Evolutionary conservation across 2,329 filamentous ascomycete species (phyloP).

Genomic region (Dendryphion nanum): DNA sequence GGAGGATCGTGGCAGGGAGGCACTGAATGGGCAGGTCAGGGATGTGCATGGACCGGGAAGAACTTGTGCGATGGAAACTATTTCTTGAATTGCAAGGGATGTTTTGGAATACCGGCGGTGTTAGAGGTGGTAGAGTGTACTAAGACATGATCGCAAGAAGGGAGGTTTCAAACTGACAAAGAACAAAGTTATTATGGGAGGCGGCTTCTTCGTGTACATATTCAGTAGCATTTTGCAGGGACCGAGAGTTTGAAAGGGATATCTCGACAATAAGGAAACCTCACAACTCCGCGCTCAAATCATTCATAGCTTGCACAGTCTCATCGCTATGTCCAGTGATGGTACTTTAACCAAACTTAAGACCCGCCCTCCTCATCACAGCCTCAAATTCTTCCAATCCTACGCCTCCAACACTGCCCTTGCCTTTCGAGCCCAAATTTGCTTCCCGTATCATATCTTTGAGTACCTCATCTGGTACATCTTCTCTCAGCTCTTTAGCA

Average conservation of each 20-base stretch:
- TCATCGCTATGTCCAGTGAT: neutral
- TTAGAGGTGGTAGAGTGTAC: slow-evolving; percentile 1
- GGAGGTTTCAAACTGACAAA: too few relatives aligned
- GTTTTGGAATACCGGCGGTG: slow-evolving; percentile 3
- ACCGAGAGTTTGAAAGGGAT: too few relatives aligned
- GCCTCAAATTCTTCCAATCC: slow-evolving; percentile 77
- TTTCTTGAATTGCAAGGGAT: slow-evolving; percentile 2
- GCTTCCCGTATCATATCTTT: slow-evolving; percentile 95
- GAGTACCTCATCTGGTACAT: slow-evolving; percentile 76
- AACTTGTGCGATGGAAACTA: slow-evolving; percentile 5
- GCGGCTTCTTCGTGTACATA: too few relatives aligned
- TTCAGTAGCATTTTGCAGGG: too few relatives aligned
- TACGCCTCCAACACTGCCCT: slow-evolving; percentile 57
- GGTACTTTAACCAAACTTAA: slow-evolving; percentile 65
- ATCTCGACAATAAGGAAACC: too few relatives aligned
- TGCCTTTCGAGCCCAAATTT: slow-evolving; percentile 67
- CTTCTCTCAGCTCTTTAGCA: slow-evolving; percentile 79
- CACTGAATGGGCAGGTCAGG: slow-evolving; percentile 1
- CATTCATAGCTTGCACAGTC: neutral
- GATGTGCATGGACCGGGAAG: slow-evolving; percentile 2
- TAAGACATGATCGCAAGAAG: too few relatives aligned
- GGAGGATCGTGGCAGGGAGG: neutral
- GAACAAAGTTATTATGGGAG: too few relatives aligned
- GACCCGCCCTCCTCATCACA: slow-evolving; percentile 80
- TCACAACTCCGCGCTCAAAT: too few relatives aligned